phyloP scores from a whole-genome alignment of 768 basidiomycete species.

The Pulveroboletus ravenelii region DNA sequence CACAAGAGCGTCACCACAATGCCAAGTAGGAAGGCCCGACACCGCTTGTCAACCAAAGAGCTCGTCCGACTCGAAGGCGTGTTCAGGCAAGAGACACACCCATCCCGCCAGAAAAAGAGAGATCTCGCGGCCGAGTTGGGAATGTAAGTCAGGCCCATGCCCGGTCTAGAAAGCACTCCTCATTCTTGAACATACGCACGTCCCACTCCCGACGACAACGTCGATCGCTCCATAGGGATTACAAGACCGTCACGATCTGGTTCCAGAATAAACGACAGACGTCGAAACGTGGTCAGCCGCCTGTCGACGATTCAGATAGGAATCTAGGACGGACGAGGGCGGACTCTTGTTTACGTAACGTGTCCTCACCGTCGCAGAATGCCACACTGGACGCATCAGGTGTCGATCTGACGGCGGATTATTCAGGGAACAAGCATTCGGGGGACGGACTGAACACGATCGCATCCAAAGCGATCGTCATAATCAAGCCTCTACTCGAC shows the following conservation, averaged over 20 bases:
- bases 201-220: background rate
- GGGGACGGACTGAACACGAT: background rate
- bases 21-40: conserved; percentile 28
- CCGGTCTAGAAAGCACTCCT: background rate
- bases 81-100: conserved; percentile 28
- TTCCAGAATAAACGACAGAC: conserved; percentile 79
- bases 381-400: conserved; percentile 18
- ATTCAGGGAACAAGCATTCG: background rate
- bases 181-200: background rate
- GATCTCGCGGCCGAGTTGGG: conserved; percentile 25
- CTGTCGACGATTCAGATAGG: background rate
- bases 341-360: conserved; percentile 24
- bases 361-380: conserved; percentile 29
- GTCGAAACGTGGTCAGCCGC: conserved; percentile 27
- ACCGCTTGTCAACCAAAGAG: conserved; percentile 34
- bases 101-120: conserved; percentile 27
- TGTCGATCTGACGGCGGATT: background rate
- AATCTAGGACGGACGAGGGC: background rate
- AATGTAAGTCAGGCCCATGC: conserved; percentile 20
- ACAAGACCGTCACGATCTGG: conserved; percentile 62
- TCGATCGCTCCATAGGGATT: conserved; percentile 28
- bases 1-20: background rate
- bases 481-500: conserved; percentile 23
- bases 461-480: conserved; percentile 14
- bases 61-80: conserved; percentile 25